Evolutionary conservation across 164 flowering plant genomes (phyloP).

Genomic region (Akebia trifoliata): DNA sequence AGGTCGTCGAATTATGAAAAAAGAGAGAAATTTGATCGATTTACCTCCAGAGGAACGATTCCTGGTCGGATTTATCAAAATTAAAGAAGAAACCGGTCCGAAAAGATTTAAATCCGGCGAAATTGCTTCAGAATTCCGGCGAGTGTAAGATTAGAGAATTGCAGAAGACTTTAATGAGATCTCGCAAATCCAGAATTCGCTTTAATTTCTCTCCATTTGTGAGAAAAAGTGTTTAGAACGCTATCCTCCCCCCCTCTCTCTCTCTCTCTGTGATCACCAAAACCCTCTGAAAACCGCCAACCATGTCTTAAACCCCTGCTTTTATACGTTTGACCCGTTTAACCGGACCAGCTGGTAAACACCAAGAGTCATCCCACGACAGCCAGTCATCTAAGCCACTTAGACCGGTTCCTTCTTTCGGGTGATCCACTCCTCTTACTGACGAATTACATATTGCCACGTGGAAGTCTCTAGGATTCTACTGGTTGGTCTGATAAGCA

Average conservation of each 20-base stretch:
- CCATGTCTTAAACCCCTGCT: conserved; percentile 70
- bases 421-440: conserved; percentile 31
- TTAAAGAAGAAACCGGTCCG: no score
- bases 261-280: conserved; percentile 26
- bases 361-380: conserved; percentile 25
- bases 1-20: background rate
- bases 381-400: conserved; percentile 35
- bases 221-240: no score
- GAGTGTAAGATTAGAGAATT: conserved; percentile 4
- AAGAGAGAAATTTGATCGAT: conserved; percentile 2
- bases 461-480: conserved; percentile 22
- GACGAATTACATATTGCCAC: conserved; percentile 22
- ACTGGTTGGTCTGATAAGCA: conserved; percentile 17
- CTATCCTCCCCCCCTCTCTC: conserved; percentile 1
- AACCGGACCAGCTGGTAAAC: conserved; percentile 42
- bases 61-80: background rate
- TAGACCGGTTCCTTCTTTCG: conserved; percentile 50
- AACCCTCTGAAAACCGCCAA: conserved; percentile 71
- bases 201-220: conserved; percentile 2
- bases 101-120: conserved; percentile 3
- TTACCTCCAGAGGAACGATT: conserved; percentile 11
- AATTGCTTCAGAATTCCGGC: conserved; percentile 8
- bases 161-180: conserved; percentile 4
- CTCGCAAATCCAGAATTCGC: conserved; percentile 8
- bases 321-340: conserved; percentile 45